Conservation (phyloP, 352 stramenopile species). For the Elongisporangium prolatum region DNA sequence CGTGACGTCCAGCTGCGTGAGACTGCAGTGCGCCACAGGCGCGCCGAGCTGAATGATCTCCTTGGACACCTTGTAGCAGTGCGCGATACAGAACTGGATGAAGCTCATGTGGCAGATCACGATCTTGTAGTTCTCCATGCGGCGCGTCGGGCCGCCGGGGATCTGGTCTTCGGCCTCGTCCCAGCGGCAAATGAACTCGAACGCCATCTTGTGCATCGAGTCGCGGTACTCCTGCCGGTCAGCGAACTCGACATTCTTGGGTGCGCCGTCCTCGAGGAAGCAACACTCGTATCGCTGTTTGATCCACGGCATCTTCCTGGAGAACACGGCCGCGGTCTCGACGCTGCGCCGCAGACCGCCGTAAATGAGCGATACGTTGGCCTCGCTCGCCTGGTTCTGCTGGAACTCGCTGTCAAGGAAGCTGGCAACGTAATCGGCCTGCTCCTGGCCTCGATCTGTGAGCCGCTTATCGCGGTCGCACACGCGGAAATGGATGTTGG, state of each 20-base stretch:
- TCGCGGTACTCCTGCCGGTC: conserved; percentile 69
- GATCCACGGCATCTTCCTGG: conserved; percentile 63
- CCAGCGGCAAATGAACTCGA: conserved; percentile 61
- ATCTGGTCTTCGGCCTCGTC: conserved; percentile 26
- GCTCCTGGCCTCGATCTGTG: conserved; percentile 49
- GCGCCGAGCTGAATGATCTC: conserved; percentile 75
- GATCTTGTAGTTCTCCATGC: conserved; percentile 60
- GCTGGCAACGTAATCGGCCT: conserved; percentile 46
- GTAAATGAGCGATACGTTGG: conserved; percentile 64
- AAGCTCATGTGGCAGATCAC: conserved; percentile 77
- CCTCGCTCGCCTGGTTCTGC: conserved; percentile 1
- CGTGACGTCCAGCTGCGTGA: conserved; percentile 63
- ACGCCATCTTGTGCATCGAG: conserved; percentile 74
- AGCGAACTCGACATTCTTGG: conserved; percentile 42
- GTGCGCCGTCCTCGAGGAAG: conserved; percentile 70
- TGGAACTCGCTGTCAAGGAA: conserved; percentile 19
- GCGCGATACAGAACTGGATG: conserved; percentile 67
- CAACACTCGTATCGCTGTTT: conserved; percentile 54
- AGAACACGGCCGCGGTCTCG: conserved; percentile 59
- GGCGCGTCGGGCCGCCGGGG: conserved; percentile 11
- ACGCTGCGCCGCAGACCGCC: conserved; percentile 57
- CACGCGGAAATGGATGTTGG: conserved; percentile 84
- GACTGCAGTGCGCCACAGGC: conserved; percentile 67
- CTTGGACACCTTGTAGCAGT: conserved; percentile 58
- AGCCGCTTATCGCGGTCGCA: conserved; percentile 70